Percentiles rank a stretch among this genome's conserved stretches.
Evolutionary conservation across 139 green algal genomes (phyloP).

Genomic region (Zygnema circumcarinatum): DNA sequence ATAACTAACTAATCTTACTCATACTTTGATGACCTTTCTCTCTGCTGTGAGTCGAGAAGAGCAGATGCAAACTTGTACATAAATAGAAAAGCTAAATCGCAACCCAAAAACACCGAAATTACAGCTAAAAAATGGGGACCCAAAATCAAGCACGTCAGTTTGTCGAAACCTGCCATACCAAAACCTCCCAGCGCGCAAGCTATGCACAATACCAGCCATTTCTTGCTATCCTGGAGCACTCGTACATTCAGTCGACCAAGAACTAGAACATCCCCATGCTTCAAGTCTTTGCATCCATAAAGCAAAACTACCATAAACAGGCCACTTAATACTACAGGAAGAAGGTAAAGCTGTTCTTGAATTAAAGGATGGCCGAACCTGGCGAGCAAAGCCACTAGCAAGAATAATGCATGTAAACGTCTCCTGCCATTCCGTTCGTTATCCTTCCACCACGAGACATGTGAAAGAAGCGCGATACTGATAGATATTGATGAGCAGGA

Average conservation of each 20-base stretch:
- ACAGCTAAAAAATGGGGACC: neutral
- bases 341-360: neutral
- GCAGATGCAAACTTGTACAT: neutral
- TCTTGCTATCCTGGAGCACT: neutral
- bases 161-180: neutral
- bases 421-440: neutral
- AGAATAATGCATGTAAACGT: neutral
- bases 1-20: no score
- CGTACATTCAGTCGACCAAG: neutral
- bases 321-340: neutral
- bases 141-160: neutral
- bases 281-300: neutral
- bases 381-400: neutral
- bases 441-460: neutral
- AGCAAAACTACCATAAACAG: neutral
- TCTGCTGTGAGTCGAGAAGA: no score
- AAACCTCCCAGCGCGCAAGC: neutral
- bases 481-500: neutral
- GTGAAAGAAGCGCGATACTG: neutral
- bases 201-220: neutral
- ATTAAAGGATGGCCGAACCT: neutral
- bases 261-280: neutral
- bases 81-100: neutral
- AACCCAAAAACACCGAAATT: neutral
- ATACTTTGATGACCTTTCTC: no score